These are phyloP conservation scores for Prunus kanzakura DNA, from an alignment of 306 rosid species.

Conservation along the genomic window DNA sequence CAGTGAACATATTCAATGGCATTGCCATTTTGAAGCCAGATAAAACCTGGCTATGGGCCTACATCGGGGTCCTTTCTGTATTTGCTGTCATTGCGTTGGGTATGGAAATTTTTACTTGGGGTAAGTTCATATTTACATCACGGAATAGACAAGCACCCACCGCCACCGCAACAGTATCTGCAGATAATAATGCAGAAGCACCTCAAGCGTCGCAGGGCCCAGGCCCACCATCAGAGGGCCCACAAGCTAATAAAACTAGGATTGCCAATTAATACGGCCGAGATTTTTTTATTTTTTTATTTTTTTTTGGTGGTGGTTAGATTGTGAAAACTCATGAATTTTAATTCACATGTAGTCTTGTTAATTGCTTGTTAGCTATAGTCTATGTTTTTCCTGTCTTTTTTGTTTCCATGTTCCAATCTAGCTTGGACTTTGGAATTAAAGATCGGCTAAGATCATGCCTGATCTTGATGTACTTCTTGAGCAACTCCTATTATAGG, in stretches of 20 bases:
- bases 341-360: neutral
- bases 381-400: neutral
- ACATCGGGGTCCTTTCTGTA: slow-evolving; percentile 43
- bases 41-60: slow-evolving; percentile 44
- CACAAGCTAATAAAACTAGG: too few relatives aligned
- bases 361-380: neutral
- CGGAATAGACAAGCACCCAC: too few relatives aligned
- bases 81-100: slow-evolving; percentile 33
- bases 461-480: neutral
- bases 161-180: too few relatives aligned
- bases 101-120: slow-evolving; percentile 62
- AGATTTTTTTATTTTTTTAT: fast-evolving
- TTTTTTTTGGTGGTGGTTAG: too few relatives aligned
- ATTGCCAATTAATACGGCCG: too few relatives aligned
- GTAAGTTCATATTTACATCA: neutral
- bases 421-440: neutral
- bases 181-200: too few relatives aligned
- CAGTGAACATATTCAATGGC: slow-evolving; percentile 68
- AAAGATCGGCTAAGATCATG: neutral
- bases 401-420: neutral
- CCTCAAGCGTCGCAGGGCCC: too few relatives aligned
- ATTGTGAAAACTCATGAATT: neutral
- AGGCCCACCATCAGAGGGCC: too few relatives aligned
- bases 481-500: neutral
- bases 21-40: slow-evolving; percentile 55